Evolutionary conservation across 1,284 basidiomycete genomes (phyloP).

Genomic region (Tilletiopsis washingtonensis): DNA sequence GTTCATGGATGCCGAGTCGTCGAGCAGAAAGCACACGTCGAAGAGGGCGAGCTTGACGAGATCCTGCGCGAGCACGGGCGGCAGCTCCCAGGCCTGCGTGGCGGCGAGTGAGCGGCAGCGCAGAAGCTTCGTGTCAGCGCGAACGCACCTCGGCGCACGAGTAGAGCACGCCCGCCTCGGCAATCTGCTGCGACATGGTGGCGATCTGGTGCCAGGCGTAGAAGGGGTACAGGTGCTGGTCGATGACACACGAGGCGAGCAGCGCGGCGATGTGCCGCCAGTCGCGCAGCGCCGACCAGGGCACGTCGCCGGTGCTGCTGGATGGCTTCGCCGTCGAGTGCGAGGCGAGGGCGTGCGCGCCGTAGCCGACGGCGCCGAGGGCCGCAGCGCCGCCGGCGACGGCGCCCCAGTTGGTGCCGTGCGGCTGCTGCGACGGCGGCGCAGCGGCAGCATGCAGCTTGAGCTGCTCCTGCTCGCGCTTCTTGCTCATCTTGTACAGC

Average conservation of each 20-base stretch:
- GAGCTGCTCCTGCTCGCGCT: slow-evolving; percentile 13
- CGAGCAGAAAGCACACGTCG: slow-evolving; percentile 36
- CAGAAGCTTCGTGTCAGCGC: no score
- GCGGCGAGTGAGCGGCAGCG: no score
- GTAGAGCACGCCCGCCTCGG: slow-evolving; percentile 18
- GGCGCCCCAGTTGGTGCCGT: no score
- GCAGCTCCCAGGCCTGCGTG: slow-evolving; percentile 38
- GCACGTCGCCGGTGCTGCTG: slow-evolving; percentile 13
- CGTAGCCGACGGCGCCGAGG: no score
- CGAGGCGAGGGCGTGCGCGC: no score
- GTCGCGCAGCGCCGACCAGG: slow-evolving; percentile 22
- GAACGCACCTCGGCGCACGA: slow-evolving; percentile 21
- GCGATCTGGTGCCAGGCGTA: slow-evolving; percentile 22
- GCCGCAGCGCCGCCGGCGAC: no score
- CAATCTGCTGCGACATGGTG: slow-evolving; percentile 27
- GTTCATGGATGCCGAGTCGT: slow-evolving; percentile 31
- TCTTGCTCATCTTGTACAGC: slow-evolving; percentile 31
- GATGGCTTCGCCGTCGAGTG: no score
- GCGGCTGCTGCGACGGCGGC: no score
- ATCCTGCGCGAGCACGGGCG: slow-evolving; percentile 32
- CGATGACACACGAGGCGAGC: slow-evolving; percentile 29
- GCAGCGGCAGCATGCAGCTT: no score
- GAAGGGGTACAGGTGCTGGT: slow-evolving; percentile 38
- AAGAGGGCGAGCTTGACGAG: slow-evolving; percentile 37
- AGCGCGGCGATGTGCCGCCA: slow-evolving; percentile 28